These are phyloP conservation scores for Solanum chmielewskii DNA, from an alignment of 257 asterid genomes.

Conservation along the genomic window DNA sequence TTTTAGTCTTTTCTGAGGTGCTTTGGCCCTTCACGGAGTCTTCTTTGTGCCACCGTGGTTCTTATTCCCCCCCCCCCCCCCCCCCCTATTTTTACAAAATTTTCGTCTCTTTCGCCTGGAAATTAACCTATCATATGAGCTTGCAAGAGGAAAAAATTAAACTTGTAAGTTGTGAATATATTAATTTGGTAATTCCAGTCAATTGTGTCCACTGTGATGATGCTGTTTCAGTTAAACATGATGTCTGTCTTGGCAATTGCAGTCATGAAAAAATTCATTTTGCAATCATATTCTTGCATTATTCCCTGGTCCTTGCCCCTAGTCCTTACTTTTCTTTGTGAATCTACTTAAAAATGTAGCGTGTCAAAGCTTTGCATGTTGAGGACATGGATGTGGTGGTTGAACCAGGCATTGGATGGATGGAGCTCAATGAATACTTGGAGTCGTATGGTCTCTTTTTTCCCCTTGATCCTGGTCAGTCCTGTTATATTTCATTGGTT, in stretches of 20 bases:
- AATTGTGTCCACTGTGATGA: neutral
- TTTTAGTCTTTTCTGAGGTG: neutral
- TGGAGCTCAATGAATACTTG: conserved; percentile 88
- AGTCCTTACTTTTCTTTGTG: conserved; percentile 13
- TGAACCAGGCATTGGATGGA: conserved; percentile 99
- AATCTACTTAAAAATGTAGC: conserved; percentile 27
- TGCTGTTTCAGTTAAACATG: neutral
- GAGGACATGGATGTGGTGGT: conserved; percentile 97
- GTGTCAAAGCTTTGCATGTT: conserved; percentile 59
- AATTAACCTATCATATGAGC: neutral
- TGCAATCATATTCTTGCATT: neutral
- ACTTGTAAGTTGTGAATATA: neutral
- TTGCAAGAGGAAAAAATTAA: neutral
- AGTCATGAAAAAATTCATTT: neutral
- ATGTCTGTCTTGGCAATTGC: neutral
- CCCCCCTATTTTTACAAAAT: neutral
- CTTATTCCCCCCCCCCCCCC: no score
- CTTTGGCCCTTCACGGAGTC: neutral
- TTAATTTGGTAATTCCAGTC: neutral
- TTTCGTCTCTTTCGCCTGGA: neutral
- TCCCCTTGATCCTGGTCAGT: conserved; percentile 94
- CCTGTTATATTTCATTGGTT: neutral
- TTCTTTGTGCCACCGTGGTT: neutral
- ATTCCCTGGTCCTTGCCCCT: neutral
- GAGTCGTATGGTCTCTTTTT: conserved; percentile 95